Base-by-base conservation (phyloP, 331 rosid genomes). In the Malus hybrid region DNA sequence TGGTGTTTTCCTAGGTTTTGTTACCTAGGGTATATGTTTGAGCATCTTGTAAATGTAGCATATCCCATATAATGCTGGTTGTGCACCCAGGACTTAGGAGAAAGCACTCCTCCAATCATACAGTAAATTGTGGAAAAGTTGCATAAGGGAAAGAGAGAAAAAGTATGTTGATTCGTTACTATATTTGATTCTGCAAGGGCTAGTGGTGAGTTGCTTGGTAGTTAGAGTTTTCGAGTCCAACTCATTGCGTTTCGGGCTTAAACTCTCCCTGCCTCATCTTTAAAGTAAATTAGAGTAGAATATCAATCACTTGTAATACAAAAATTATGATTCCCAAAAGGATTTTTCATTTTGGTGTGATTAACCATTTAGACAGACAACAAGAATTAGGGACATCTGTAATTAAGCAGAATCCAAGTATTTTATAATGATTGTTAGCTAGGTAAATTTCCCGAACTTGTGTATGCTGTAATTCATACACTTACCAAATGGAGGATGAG, bases 31-130 rank as follows among this genome's bases (percentile, higher is more conserved):
- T 70, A 50, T 1, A 14, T 50, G 5, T 67, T 4, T 54, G 32
- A 29, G 50, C 68, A 54, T 14, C 42, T 52, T 52, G 33, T 65
- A 27, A 39, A 60, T 73, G 2, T 48, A 18, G 31, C 9, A 29
- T 54, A n/a, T 13, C 22, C 20, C 6, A 54, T 54, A 54, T 54
- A 18, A 15, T 14, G 59, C 12, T 56, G 19, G 27, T 50, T 12
- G 66, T 62, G 66, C n/a, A 27, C 34, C 16, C 62, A 42, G 48
- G 48, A 69, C 16, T 27, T 13, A n/a, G 67, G 78, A 34, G 63
- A 72, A 71, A 16, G 27, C 39, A 36, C 66, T 71, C 48, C 77
- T 65, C 57, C 73, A 81, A 68, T 81, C 64, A 76, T 70, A 22
- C 66, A 39, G 55, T 42, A 42, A 42, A 16, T 76, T 24, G n/a